Conservation (phyloP, 2,329 filamentous ascomycete genomes). For the Colletotrichum liaoningense region DNA sequence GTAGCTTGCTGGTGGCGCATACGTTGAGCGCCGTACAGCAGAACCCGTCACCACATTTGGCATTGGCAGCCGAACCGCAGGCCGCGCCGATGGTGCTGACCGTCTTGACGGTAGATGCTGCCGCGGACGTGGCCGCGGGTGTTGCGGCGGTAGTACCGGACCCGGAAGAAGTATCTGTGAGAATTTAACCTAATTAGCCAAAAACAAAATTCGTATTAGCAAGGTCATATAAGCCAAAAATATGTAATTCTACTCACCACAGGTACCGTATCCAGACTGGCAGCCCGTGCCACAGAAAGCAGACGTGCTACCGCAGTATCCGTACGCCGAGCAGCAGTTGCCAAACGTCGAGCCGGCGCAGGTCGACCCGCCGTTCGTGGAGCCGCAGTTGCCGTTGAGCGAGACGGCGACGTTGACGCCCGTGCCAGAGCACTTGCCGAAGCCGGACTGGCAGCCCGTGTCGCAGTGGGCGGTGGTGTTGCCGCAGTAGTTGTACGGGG, state of each 20-base stretch:
- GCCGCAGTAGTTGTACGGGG: conserved; percentile 37
- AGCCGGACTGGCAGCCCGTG: conserved; percentile 34
- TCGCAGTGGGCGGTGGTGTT: conserved; percentile 36
- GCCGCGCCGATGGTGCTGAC: background rate
- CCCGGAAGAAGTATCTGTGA: background rate
- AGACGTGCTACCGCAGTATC: conserved; percentile 37
- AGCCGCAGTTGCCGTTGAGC: conserved; percentile 27
- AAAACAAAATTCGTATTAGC: background rate
- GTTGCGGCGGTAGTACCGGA: background rate
- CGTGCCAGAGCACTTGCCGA: conserved; percentile 32
- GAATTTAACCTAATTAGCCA: background rate
- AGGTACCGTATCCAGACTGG: conserved; percentile 24
- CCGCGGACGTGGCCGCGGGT: background rate
- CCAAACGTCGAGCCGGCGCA: conserved; percentile 31
- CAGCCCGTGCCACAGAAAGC: conserved; percentile 37
- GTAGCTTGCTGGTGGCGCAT: background rate
- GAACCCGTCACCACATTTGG: background rate
- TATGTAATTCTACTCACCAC: conserved; percentile 12
- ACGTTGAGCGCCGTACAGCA: background rate
- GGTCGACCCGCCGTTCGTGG: background rate
- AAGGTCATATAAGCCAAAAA: background rate
- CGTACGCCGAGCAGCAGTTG: conserved; percentile 38
- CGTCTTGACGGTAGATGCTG: background rate
- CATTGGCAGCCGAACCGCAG: background rate
- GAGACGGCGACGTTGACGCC: conserved; percentile 11